A percentile compares a stretch with the other conserved stretches of the same genome.
These are phyloP conservation scores for Pseudocohnilembus persalinus DNA, from an alignment of 169 alveolate species.

Conservation along the genomic window DNA sequence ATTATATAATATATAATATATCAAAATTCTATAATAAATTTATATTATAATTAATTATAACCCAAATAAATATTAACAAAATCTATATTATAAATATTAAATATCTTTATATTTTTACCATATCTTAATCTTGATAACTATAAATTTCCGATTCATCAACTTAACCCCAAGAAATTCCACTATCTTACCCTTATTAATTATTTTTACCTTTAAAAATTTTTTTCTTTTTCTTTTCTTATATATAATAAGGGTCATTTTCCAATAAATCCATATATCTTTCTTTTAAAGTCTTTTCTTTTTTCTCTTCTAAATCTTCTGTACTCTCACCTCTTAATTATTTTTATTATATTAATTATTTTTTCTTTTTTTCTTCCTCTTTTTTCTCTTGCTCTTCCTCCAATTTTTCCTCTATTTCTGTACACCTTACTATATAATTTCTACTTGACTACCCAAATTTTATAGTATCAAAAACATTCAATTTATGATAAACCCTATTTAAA, in stretches of 20 bases:
- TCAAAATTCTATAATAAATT: too few relatives aligned
- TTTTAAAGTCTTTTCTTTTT: slow-evolving; percentile 14
- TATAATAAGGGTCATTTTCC: slow-evolving; percentile 29
- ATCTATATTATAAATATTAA: too few relatives aligned
- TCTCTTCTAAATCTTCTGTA: slow-evolving; percentile 30
- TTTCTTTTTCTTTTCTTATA: not conserved
- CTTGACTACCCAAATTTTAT: slow-evolving; percentile 55
- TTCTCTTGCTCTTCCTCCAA: slow-evolving; percentile 23
- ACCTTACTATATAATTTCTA: slow-evolving; percentile 51
- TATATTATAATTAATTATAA: too few relatives aligned
- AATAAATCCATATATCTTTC: slow-evolving; percentile 12
- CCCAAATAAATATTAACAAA: too few relatives aligned
- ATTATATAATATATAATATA: too few relatives aligned
- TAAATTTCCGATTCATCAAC: slow-evolving; percentile 23
- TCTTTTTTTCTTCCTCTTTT: slow-evolving; percentile 30
- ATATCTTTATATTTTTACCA: not conserved
- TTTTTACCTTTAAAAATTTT: not conserved
- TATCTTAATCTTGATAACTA: slow-evolving; percentile 7
- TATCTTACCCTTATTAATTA: not conserved
- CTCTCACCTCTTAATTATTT: slow-evolving; percentile 32
- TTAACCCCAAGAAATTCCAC: slow-evolving; percentile 26
- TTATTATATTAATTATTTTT: slow-evolving; percentile 23
- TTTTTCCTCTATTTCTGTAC: slow-evolving; percentile 46
- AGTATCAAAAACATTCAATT: slow-evolving; percentile 46
- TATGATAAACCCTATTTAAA: slow-evolving; percentile 32